Percentiles rank a stretch among this genome's conserved stretches.
These are phyloP conservation scores for Andrographis paniculata DNA, from an alignment of 305 asterid species.

Conservation along the genomic window DNA sequence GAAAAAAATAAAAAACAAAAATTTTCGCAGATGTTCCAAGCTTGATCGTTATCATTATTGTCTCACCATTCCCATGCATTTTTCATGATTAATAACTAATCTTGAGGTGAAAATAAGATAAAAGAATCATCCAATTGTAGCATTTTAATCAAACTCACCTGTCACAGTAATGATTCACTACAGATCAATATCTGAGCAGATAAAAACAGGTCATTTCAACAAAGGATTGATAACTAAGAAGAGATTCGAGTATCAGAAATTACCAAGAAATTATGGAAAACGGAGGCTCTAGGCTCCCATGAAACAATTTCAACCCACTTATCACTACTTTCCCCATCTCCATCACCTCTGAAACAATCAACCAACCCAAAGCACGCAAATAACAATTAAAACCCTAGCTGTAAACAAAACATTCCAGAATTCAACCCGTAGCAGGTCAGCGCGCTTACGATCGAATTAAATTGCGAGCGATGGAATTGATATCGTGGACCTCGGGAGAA, in stretches of 20 bases:
- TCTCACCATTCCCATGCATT: no score
- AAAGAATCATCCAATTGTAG: no score
- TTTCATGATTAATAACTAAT: no score
- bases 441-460: conserved; percentile 38
- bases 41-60: no score
- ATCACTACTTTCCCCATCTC: conserved; percentile 50
- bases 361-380: neutral
- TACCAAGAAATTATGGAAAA: conserved; percentile 79
- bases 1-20: neutral
- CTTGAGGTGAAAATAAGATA: no score
- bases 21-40: no score
- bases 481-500: conserved; percentile 56
- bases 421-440: conserved; percentile 4
- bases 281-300: conserved; percentile 85
- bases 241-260: conserved; percentile 1
- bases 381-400: neutral
- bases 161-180: no score
- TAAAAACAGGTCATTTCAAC: no score
- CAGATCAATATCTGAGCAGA: no score
- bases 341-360: conserved; percentile 33
- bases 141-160: no score
- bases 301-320: conserved; percentile 87
- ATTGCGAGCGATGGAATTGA: conserved; percentile 52
- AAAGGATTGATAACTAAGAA: no score
- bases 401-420: neutral